These are phyloP conservation scores for Kewa caespitosa DNA, from an alignment of 179 eudicot genomes.

Conservation along the genomic window DNA sequence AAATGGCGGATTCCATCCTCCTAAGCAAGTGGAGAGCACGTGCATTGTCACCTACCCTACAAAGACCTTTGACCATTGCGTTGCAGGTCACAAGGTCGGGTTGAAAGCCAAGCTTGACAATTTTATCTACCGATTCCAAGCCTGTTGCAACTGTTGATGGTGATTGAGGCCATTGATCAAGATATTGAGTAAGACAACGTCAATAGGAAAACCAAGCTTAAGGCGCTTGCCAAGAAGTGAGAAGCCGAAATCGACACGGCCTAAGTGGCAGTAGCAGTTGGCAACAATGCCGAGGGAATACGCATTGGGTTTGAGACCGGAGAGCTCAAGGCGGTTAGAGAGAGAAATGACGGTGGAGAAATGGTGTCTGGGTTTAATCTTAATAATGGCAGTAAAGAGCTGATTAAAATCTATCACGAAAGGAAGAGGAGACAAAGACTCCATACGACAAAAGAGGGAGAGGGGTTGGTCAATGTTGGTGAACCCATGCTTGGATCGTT, in stretches of 20 bases:
- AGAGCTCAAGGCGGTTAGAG: neutral
- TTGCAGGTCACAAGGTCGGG: neutral
- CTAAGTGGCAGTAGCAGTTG: neutral
- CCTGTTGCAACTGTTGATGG: neutral
- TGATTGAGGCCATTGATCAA: neutral
- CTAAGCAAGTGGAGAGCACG: neutral
- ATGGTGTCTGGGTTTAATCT: conserved; percentile 5
- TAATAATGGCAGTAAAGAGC: neutral
- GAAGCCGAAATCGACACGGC: neutral
- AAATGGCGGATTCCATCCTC: neutral
- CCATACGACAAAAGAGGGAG: no score
- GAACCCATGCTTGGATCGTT: no score
- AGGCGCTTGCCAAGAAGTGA: neutral
- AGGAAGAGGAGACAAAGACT: neutral
- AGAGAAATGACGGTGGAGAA: neutral
- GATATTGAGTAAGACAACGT: neutral
- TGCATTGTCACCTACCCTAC: neutral
- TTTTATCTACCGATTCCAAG: neutral
- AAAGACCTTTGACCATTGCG: neutral
- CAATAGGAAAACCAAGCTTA: neutral
- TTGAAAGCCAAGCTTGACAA: neutral
- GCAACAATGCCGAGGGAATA: neutral
- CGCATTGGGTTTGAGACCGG: neutral
- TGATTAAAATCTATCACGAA: neutral
- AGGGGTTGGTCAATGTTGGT: no score